phyloP scores from a whole-genome alignment of 768 basidiomycete genomes.

The Phylloporus rhodoxanthus region DNA sequence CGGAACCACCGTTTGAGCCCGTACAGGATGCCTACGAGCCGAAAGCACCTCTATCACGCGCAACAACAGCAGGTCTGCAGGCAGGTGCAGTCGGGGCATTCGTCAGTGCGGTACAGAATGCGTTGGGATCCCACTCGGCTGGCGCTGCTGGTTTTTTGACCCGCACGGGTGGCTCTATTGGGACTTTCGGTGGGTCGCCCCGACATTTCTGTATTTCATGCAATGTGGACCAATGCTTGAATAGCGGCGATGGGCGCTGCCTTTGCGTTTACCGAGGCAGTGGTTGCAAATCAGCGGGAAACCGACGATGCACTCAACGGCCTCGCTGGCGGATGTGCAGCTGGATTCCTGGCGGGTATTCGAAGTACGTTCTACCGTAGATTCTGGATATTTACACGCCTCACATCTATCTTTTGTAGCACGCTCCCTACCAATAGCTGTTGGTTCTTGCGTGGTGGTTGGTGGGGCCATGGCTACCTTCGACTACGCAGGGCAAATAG shows the following conservation, averaged over 20 bases:
- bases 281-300: slow-evolving; percentile 74
- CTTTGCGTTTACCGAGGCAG: slow-evolving; percentile 77
- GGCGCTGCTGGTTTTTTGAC: slow-evolving; percentile 86
- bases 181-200: slow-evolving; percentile 71
- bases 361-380: slow-evolving; percentile 46
- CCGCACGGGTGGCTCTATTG: slow-evolving; percentile 83
- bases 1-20: slow-evolving; percentile 14
- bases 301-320: slow-evolving; percentile 78
- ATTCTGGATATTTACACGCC: slow-evolving; percentile 2
- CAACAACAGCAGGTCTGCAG: slow-evolving; percentile 56
- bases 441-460: slow-evolving; percentile 72
- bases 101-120: slow-evolving; percentile 74
- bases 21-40: slow-evolving; percentile 35
- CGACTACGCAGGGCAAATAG: slow-evolving; percentile 68
- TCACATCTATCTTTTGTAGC: slow-evolving; percentile 39
- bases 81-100: slow-evolving; percentile 60
- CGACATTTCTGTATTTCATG: background rate
- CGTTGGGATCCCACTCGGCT: slow-evolving; percentile 64
- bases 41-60: slow-evolving; percentile 51
- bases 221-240: slow-evolving; percentile 6
- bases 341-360: slow-evolving; percentile 85
- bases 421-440: slow-evolving; percentile 76
- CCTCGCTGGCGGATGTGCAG: slow-evolving; percentile 84
- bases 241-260: slow-evolving; percentile 85
- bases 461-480: slow-evolving; percentile 78